Evolutionary conservation across 2,329 filamentous ascomycete species (phyloP), one percentile per base, ranked within the genome.

Genomic region (Mycosphaerella arachidis): DNA sequence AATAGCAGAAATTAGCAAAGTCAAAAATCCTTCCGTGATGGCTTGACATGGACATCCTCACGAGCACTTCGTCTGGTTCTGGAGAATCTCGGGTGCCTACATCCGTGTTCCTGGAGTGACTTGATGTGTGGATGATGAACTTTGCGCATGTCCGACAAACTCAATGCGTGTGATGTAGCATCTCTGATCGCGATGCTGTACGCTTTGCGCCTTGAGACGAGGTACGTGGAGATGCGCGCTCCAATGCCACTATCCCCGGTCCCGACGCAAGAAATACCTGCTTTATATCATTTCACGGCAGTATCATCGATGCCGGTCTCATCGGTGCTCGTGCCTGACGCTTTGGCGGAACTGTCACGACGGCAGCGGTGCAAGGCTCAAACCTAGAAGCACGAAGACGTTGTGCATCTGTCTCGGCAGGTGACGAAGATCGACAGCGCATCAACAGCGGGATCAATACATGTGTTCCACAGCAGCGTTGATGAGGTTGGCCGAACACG

Each of bases 331-430:
- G 55, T 58, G 46, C 48, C 16, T 54, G 18, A 52, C 29, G 50
- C 24, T 27, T 30, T 40, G n/a, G 54, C 48, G 20, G 31, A 52
- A 13, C 48, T 58, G 33, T 48, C 56, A 58, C 56, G 8, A 33
- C 56, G 56, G 31, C 18, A 58, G 56, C 48, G 9, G 56, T 58
- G 56, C 10, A 33, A 58, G 48, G 48, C 18, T 58, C 48, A 16
- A 35, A 53, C 48, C 56, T 58, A 53, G 56, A 48, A 58, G 18
- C 56, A 58, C 46, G 31, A 50, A 53, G 56, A 57, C 56, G 56
- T 43, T 53, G 56, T 58, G 56, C 50, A 48, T 46, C 54, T 56
- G 54, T 56, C 54, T 56, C 54, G 54, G 54, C 45, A 56, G 54
- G 24, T 40, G 20, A 52, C 35, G 35, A 53, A 33, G 56, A 53